Percentiles rank a stretch among this genome's conserved stretches.
Evolutionary conservation across 352 stramenopile genomes (phyloP).

Genomic region (Globisporangium radiosum): DNA sequence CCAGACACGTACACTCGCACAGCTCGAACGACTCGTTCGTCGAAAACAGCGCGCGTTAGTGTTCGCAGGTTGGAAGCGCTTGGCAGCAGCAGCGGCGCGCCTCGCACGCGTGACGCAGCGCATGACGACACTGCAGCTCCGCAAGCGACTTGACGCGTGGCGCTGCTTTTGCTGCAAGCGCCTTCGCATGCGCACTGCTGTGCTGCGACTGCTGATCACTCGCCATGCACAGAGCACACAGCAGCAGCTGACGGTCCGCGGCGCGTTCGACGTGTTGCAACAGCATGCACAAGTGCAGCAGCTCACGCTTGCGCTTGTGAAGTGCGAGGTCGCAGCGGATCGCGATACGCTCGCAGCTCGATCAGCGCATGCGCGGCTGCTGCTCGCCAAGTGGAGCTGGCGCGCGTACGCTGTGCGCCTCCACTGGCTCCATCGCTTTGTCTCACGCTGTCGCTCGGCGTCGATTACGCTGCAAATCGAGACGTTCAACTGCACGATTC

Average conservation of each 20-base stretch:
- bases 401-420: slow-evolving; percentile 32
- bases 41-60: slow-evolving; percentile 11
- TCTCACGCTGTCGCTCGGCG: slow-evolving; percentile 19
- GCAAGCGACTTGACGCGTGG: not conserved
- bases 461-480: not conserved
- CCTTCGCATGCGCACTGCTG: not conserved
- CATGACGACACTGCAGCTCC: not conserved
- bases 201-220: slow-evolving; percentile 4
- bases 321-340: not conserved
- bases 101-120: slow-evolving; percentile 6
- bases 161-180: not conserved
- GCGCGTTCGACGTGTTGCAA: slow-evolving; percentile 5
- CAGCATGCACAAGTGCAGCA: not conserved
- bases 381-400: slow-evolving; percentile 42
- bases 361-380: slow-evolving; percentile 6
- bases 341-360: not conserved
- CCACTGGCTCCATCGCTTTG: slow-evolving; percentile 26
- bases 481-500: not conserved
- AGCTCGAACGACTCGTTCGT: slow-evolving; percentile 12
- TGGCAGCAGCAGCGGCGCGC: not conserved
- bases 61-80: slow-evolving; percentile 27
- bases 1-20: slow-evolving; percentile 11
- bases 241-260: not conserved
- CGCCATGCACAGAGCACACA: not conserved
- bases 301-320: not conserved